These are phyloP conservation scores for Platanus orientalis DNA, from an alignment of 164 flowering plant species.

Conservation along the genomic window DNA sequence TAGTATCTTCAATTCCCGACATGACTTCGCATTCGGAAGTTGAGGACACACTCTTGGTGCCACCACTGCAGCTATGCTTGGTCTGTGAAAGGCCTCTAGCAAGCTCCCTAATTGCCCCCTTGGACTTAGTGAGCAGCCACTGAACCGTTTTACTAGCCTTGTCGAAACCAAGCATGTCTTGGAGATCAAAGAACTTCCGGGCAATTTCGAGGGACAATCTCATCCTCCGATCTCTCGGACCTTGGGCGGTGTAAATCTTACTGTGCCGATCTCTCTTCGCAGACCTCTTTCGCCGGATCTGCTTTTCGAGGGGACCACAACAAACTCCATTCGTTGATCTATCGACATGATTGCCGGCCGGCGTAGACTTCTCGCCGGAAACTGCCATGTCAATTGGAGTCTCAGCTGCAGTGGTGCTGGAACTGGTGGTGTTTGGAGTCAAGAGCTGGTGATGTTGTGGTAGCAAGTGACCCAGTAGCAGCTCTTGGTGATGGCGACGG, in stretches of 20 bases:
- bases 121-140: constrained; percentile 55
- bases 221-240: constrained; percentile 73
- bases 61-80: constrained; percentile 4
- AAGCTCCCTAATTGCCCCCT: constrained; percentile 49
- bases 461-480: background rate
- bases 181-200: constrained; percentile 52
- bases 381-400: background rate
- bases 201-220: constrained; percentile 73
- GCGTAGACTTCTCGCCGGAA: background rate
- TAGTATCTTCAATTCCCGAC: constrained; percentile 23
- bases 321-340: background rate
- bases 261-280: constrained; percentile 64
- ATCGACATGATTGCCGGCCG: background rate
- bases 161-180: constrained; percentile 64
- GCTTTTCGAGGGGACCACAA: background rate
- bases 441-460: background rate
- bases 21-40: constrained; percentile 44
- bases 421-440: background rate
- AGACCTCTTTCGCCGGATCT: constrained; percentile 18
- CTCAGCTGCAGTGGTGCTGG: background rate
- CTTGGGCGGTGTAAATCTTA: constrained; percentile 69
- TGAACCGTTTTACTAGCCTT: constrained; percentile 74
- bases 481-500: constrained; percentile 16
- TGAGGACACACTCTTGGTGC: constrained; percentile 21
- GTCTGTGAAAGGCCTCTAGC: constrained; percentile 5